Evolutionary conservation across 805 yeast genomes (phyloP), one percentile per base, ranked within the genome.

Genomic region (Komagataella kurtzmanii): DNA sequence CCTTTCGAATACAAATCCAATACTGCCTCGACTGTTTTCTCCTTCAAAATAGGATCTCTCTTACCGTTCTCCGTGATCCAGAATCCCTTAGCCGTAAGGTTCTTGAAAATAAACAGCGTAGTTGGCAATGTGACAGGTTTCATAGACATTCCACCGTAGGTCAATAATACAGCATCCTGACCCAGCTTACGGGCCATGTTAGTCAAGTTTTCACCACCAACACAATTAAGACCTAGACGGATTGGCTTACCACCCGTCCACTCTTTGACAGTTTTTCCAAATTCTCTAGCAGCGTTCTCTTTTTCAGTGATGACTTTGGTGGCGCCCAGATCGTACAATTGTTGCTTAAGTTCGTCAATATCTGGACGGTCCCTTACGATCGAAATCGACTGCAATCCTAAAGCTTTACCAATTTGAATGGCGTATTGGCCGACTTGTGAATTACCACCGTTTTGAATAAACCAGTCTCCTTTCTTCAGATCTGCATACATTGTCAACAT

Each of bases 131-230:
- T 77, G 8, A 93, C 95, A 1, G 99, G 99, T 68, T 88, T 90
- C 73, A 83, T 81, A 3, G 97, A 88, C 99, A 93, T 93, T 44
- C 96, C 98, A 40, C 99, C 99, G 62, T 93, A 93, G 1, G 98
- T 88, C 58, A 89, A 79, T 73, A 93, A 70, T 49, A 81, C 76
- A 1, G 93, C 96, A 58, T 86, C 80, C 14, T 72, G 68, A 44
- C 80, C 81, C 52, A 93, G 74, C 64, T 89, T 91, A 58, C 97
- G 76, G 7, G 96, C 91, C 58, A 93, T 74, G 46, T 83, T 83
- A 0, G 95, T 74, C 18, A 88, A 79, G 44, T 88, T 83, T 54
- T 84, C 77, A 40, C 99, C 99, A 51, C 99, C 97, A 43, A 95
- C 91, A 61, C 96, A 87, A 68, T 93, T 93, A 57, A 93, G 71